phyloP scores from a whole-genome alignment of 345 rosid genomes.

The Camelina sativa region DNA sequence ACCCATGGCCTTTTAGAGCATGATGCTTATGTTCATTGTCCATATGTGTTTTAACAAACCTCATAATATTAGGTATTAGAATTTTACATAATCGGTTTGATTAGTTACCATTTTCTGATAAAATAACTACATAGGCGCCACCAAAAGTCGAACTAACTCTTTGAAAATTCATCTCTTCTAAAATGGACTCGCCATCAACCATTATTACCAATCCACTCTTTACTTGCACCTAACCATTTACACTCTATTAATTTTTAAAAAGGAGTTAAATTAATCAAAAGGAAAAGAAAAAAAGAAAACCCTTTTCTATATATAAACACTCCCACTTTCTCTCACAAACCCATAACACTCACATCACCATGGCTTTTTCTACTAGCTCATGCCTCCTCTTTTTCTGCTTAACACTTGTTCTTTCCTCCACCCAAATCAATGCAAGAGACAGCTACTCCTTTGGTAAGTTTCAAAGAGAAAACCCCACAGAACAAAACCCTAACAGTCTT shows the following conservation, averaged over 20 bases:
- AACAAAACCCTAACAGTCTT: constrained; percentile 23
- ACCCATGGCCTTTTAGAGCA: background rate
- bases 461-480: constrained; percentile 19
- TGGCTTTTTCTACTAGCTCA: constrained; percentile 41
- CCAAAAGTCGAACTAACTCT: constrained; percentile 34
- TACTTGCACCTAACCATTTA: constrained; percentile 39
- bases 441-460: constrained; percentile 43
- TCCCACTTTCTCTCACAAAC: constrained; percentile 19
- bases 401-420: constrained; percentile 23
- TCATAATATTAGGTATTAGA: background rate
- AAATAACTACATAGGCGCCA: background rate
- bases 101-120: background rate
- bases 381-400: constrained; percentile 33
- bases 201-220: constrained; percentile 10
- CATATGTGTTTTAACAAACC: background rate
- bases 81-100: background rate
- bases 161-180: constrained; percentile 28
- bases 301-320: constrained; percentile 21
- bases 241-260: background rate
- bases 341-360: constrained; percentile 29
- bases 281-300: background rate
- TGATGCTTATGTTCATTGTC: background rate
- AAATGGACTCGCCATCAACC: constrained; percentile 30
- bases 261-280: background rate
- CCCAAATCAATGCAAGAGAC: constrained; percentile 44